These are phyloP conservation scores for Jamesozyma rosinii DNA, from an alignment of 805 yeast genomes.

Conservation along the genomic window DNA sequence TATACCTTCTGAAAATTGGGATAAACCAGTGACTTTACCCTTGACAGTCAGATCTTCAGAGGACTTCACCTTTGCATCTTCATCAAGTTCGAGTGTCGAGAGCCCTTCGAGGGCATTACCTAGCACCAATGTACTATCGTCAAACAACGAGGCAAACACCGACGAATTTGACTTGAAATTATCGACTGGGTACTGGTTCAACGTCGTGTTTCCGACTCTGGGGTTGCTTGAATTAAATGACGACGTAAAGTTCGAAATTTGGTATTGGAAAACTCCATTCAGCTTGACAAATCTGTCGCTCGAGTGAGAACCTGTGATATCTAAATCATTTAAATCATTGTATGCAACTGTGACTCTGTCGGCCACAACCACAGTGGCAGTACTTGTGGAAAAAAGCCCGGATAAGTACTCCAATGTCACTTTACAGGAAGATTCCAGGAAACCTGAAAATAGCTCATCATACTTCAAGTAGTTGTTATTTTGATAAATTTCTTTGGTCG, in stretches of 20 bases:
- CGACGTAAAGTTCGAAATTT: constrained; percentile 52
- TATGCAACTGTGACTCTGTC: constrained; percentile 50
- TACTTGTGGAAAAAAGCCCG: constrained; percentile 23
- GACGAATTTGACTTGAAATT: constrained; percentile 21
- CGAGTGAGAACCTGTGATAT: constrained; percentile 14
- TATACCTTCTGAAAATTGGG: constrained; percentile 30
- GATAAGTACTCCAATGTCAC: constrained; percentile 36
- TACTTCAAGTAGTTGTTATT: constrained; percentile 73
- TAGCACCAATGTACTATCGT: constrained; percentile 39
- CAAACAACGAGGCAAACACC: constrained; percentile 26
- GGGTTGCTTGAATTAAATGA: constrained; percentile 23
- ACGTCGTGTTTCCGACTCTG: constrained; percentile 40
- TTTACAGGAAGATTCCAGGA: constrained; percentile 41
- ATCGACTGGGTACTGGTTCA: constrained; percentile 34
- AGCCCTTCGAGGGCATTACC: constrained; percentile 40
- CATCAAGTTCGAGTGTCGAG: constrained; percentile 25
- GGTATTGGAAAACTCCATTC: constrained; percentile 79
- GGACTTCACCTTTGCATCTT: constrained; percentile 13
- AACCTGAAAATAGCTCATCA: constrained; percentile 68
- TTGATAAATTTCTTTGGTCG: constrained; percentile 51
- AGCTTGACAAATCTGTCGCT: constrained; percentile 33
- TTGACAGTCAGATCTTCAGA: constrained; percentile 7
- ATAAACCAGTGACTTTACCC: constrained; percentile 16
- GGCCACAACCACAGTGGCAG: constrained; percentile 48
- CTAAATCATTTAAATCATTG: constrained; percentile 36